A percentile compares a stretch with the other conserved stretches of the same genome.
Conservation (phyloP, 768 basidiomycete genomes). For the Boletus rubroflammeus region DNA sequence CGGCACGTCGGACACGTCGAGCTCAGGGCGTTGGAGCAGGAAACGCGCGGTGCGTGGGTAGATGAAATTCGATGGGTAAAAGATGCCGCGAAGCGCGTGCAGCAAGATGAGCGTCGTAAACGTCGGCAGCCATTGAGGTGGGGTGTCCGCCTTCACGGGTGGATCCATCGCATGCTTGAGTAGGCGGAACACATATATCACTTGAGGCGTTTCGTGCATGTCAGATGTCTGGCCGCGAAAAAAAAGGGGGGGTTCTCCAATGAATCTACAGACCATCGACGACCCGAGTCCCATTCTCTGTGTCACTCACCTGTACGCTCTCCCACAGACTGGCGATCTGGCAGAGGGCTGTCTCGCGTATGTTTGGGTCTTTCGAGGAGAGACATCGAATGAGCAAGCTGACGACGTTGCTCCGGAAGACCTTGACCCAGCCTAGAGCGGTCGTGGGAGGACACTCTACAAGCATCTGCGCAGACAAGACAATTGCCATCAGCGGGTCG, state of each 20-base stretch:
- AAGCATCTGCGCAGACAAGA: conserved; percentile 66
- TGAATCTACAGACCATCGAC: neutral
- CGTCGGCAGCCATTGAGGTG: conserved; percentile 61
- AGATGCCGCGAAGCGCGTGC: conserved; percentile 77
- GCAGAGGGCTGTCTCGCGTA: conserved; percentile 59
- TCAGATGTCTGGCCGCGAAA: conserved; percentile 45
- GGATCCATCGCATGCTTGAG: conserved; percentile 18
- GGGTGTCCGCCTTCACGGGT: conserved; percentile 43
- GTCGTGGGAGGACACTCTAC: conserved; percentile 53
- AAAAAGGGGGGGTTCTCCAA: neutral
- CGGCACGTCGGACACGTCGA: conserved; percentile 83
- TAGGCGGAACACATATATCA: conserved; percentile 62
- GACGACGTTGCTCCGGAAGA: conserved; percentile 78
- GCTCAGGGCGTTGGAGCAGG: conserved; percentile 80
- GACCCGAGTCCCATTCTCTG: neutral
- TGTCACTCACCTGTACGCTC: conserved; percentile 54
- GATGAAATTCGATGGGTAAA: conserved; percentile 83
- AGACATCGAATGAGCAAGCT: conserved; percentile 70
- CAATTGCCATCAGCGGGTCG: conserved; percentile 75
- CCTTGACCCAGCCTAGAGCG: conserved; percentile 73
- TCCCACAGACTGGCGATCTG: conserved; percentile 62
- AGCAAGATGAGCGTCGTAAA: conserved; percentile 78
- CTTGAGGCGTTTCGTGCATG: conserved; percentile 76
- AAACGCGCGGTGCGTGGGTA: conserved; percentile 86
- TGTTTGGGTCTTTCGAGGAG: conserved; percentile 56